Evolutionary conservation across 106 monocot species (phyloP).

Genomic region (Gastrodia elata): DNA sequence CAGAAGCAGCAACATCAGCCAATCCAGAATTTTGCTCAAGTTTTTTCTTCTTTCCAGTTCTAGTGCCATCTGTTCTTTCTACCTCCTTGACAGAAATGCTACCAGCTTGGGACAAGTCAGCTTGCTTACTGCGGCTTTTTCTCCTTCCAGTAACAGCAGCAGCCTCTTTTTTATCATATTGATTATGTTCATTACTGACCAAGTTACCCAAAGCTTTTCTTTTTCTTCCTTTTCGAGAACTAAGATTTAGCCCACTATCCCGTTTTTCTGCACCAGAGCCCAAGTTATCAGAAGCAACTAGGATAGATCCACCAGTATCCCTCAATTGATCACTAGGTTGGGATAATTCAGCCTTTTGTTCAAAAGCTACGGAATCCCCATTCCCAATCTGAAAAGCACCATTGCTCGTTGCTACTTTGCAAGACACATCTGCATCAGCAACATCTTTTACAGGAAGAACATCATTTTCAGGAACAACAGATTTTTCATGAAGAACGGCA

Average conservation of each 20-base stretch:
- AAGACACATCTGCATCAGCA: slow-evolving; percentile 8
- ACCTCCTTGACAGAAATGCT: slow-evolving; percentile 14
- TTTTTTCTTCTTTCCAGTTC: slow-evolving; percentile 13
- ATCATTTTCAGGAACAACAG: neutral
- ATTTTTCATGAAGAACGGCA: slow-evolving; percentile 18
- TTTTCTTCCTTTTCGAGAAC: slow-evolving; percentile 6
- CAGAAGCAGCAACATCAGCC: slow-evolving; percentile 3
- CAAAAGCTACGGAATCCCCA: slow-evolving; percentile 21
- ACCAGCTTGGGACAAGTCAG: slow-evolving; percentile 2
- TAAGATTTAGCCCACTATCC: slow-evolving; percentile 6
- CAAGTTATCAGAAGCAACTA: slow-evolving; percentile 5
- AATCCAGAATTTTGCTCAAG: neutral
- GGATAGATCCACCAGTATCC: slow-evolving; percentile 5
- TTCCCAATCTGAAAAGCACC: slow-evolving; percentile 32
- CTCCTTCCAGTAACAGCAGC: slow-evolving; percentile 2
- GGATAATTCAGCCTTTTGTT: slow-evolving; percentile 17
- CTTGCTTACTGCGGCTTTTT: slow-evolving; percentile 11
- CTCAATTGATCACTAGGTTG: slow-evolving; percentile 6
- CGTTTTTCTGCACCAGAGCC: slow-evolving; percentile 10
- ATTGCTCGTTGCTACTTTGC: slow-evolving; percentile 27
- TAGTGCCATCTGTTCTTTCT: slow-evolving; percentile 4
- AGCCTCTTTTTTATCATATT: slow-evolving; percentile 19
- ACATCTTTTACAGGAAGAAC: slow-evolving; percentile 17
- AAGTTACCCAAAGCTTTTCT: slow-evolving; percentile 5
- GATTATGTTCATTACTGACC: slow-evolving; percentile 7